These are phyloP conservation scores for Ampelomyces quisqualis DNA, from an alignment of 2,329 filamentous ascomycete genomes.

Conservation along the genomic window DNA sequence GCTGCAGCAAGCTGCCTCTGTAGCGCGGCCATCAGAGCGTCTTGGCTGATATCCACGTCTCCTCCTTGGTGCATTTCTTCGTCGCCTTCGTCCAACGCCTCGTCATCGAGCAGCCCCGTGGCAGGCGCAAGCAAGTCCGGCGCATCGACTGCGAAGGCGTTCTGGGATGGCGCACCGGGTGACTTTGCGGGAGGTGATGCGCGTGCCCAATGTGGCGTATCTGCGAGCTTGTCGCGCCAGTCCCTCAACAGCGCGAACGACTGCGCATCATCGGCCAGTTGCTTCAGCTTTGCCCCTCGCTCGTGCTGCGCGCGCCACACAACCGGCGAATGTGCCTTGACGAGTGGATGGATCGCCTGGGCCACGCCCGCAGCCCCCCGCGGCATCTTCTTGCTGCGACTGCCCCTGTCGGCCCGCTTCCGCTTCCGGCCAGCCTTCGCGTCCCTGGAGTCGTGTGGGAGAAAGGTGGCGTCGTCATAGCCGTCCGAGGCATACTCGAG, in stretches of 20 bases:
- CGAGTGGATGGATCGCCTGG: conserved; percentile 9
- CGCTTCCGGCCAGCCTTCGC: conserved; percentile 32
- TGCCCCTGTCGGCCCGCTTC: conserved; percentile 25
- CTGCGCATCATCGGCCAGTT: conserved; percentile 31
- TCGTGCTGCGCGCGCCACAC: conserved; percentile 37
- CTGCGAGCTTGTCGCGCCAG: conserved; percentile 46
- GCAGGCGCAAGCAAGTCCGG: conserved; percentile 17
- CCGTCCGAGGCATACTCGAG: conserved; percentile 52
- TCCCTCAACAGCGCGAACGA: conserved; percentile 48
- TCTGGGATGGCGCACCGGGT: conserved; percentile 7
- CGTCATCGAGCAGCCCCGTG: conserved; percentile 15
- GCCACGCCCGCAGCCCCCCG: conserved; percentile 6
- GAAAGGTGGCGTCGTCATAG: conserved; percentile 47
- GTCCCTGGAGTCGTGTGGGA: conserved; percentile 19
- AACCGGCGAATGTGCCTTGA: conserved; percentile 30
- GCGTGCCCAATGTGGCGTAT: conserved; percentile 29
- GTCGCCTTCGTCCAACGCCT: conserved; percentile 17
- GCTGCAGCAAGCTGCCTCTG: conserved; percentile 37
- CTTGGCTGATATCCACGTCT: conserved; percentile 38
- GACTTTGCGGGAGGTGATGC: conserved; percentile 18
- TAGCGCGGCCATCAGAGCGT: conserved; percentile 42
- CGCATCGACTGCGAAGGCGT: conserved; percentile 6
- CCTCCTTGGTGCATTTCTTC: conserved; percentile 13
- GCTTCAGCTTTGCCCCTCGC: conserved; percentile 24
- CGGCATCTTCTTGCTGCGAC: conserved; percentile 31